Percentiles rank a stretch among this genome's conserved stretches.
These are phyloP conservation scores for Thymus quinquecostatus DNA, from an alignment of 257 asterid genomes.

Conservation along the genomic window DNA sequence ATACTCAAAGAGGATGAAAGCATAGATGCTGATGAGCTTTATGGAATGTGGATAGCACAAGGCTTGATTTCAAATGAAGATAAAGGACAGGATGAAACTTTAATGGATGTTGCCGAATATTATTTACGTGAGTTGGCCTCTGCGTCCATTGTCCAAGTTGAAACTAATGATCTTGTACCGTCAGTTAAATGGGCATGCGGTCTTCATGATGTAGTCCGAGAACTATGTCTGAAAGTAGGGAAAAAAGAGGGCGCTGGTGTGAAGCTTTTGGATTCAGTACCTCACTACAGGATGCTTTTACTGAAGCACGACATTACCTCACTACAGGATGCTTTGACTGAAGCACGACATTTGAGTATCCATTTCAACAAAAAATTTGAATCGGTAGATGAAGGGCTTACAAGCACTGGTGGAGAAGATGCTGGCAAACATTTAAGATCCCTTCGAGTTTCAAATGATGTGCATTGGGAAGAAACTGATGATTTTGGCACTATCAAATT, in stretches of 20 bases:
- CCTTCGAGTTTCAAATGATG: neutral
- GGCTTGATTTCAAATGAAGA: neutral
- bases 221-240: conserved; percentile 12
- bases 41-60: too few relatives aligned
- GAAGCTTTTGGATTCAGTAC: neutral
- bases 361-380: neutral
- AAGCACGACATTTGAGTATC: conserved; percentile 17
- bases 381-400: neutral
- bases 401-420: neutral
- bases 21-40: too few relatives aligned
- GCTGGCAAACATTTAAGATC: conserved; percentile 1
- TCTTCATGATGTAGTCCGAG: conserved; percentile 29
- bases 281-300: too few relatives aligned
- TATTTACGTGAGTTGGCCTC: conserved; percentile 26
- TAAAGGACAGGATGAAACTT: neutral
- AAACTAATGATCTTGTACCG: neutral
- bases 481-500: neutral
- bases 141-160: conserved; percentile 18
- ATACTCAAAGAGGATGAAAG: too few relatives aligned
- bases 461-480: too few relatives aligned
- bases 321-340: neutral
- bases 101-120: neutral
- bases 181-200: neutral
- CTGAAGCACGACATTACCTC: neutral
- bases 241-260: neutral